Percentiles rank a stretch among this genome's conserved stretches.
These are phyloP conservation scores for Teratosphaeria viscida DNA, from an alignment of 2,329 filamentous ascomycete genomes.

Conservation along the genomic window DNA sequence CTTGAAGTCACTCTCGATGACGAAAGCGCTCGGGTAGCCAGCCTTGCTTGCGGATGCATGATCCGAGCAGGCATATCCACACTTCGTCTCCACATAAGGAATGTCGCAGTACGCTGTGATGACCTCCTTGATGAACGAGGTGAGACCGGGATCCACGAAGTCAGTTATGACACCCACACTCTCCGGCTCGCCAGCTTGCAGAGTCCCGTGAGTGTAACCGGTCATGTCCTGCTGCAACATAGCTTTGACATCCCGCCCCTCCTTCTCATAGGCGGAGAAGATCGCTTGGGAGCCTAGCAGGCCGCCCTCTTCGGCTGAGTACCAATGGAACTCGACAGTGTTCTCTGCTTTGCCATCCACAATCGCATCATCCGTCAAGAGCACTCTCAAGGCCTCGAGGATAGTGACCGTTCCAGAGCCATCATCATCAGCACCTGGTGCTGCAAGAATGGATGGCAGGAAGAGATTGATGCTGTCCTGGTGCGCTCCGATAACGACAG, in stretches of 20 bases:
- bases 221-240: slow-evolving; percentile 99
- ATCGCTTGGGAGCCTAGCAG: slow-evolving; percentile 82
- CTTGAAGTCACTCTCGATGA: slow-evolving; percentile 64
- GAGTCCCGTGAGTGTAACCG: slow-evolving; percentile 71
- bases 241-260: slow-evolving; percentile 68
- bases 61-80: slow-evolving; percentile 74
- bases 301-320: slow-evolving; percentile 81
- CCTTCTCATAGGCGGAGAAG: slow-evolving; percentile 68
- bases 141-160: slow-evolving; percentile 73
- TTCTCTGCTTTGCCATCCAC: slow-evolving; percentile 61
- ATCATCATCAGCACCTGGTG: slow-evolving; percentile 85
- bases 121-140: slow-evolving; percentile 80
- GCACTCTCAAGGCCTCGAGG: slow-evolving; percentile 74
- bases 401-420: slow-evolving; percentile 81
- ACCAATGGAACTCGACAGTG: slow-evolving; percentile 95
- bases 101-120: slow-evolving; percentile 83
- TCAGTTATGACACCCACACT: slow-evolving; percentile 88
- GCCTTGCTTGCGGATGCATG: slow-evolving; percentile 64
- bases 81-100: slow-evolving; percentile 77
- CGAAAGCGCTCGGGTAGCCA: slow-evolving; percentile 64
- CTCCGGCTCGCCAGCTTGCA: slow-evolving; percentile 73
- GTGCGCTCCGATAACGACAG: slow-evolving; percentile 69
- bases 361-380: slow-evolving; percentile 60
- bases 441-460: slow-evolving; percentile 69
- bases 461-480: slow-evolving; percentile 94